Percentiles rank a stretch among this genome's conserved stretches.
These are phyloP conservation scores for Tilletia caries DNA, from an alignment of 1,284 basidiomycete genomes.

Conservation along the genomic window DNA sequence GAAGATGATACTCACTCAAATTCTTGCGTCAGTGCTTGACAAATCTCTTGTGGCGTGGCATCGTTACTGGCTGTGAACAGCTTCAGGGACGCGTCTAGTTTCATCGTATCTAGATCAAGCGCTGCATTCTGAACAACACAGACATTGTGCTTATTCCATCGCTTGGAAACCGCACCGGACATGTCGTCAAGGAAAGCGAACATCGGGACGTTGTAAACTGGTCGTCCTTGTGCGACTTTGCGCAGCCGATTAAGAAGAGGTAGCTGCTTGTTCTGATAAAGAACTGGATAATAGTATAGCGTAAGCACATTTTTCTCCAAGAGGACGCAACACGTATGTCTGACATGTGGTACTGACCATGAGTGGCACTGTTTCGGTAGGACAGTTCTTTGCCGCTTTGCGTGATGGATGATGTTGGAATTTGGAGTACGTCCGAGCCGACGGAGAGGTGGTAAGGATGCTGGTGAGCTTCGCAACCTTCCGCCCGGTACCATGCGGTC, in stretches of 20 bases:
- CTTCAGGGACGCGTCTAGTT: neutral
- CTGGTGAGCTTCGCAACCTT: neutral
- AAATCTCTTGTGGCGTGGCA: neutral
- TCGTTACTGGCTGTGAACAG: neutral
- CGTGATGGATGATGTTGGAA: no score
- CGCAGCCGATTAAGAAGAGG: neutral
- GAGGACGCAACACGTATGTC: neutral
- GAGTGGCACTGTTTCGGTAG: no score
- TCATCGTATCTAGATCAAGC: neutral
- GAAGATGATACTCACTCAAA: neutral
- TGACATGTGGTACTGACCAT: no score
- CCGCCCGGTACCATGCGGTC: no score
- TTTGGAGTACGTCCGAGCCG: no score
- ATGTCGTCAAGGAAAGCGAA: neutral
- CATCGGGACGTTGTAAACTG: neutral
- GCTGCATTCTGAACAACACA: neutral
- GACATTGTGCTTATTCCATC: neutral
- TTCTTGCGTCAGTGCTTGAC: neutral
- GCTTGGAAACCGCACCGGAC: neutral
- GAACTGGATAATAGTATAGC: neutral
- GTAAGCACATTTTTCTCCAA: no score
- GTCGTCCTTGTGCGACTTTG: neutral
- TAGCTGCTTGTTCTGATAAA: neutral
- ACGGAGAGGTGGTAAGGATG: neutral
- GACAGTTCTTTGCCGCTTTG: no score